Conservation (phyloP, 345 rosid species). For the Salix caprea region DNA sequence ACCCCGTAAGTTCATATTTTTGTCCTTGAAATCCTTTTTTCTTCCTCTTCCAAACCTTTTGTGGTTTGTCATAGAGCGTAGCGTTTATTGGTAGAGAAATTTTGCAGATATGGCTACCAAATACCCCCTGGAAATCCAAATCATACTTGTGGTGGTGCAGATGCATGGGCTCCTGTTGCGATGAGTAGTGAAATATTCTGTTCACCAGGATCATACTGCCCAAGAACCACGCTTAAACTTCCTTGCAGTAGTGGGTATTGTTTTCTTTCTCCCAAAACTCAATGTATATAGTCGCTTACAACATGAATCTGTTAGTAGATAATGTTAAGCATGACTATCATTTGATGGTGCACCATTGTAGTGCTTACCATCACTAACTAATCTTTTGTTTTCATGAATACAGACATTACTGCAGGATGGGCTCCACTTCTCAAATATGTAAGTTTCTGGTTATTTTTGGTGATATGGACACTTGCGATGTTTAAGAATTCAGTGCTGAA, state of each 20-base stretch:
- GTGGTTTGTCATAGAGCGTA: background rate
- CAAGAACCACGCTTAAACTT: conserved; percentile 43
- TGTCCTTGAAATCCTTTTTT: background rate
- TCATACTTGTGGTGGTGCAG: conserved; percentile 91
- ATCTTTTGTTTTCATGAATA: conserved; percentile 14
- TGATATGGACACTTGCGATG: background rate
- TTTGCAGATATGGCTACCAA: conserved; percentile 75
- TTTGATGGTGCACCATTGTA: background rate
- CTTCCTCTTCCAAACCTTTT: conserved; percentile 3
- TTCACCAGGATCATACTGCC: conserved; percentile 82
- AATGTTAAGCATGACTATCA: background rate
- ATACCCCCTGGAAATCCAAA: conserved; percentile 57
- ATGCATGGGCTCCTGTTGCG: conserved; percentile 73
- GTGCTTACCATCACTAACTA: conserved; percentile 20
- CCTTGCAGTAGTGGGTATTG: conserved; percentile 83
- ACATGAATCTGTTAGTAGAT: background rate
- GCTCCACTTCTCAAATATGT: conserved; percentile 76
- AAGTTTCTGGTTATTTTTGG: conserved; percentile 24
- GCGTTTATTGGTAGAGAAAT: conserved; percentile 13
- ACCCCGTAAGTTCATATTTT: conserved; percentile 64
- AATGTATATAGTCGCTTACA: background rate
- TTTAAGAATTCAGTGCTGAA: background rate
- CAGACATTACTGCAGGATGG: conserved; percentile 82
- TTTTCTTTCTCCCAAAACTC: conserved; percentile 37
- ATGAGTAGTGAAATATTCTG: conserved; percentile 68